Evolutionary conservation across 2,329 filamentous ascomycete genomes (phyloP), one percentile per base, ranked within the genome.

Genomic region (Colletotrichum sp.): DNA sequence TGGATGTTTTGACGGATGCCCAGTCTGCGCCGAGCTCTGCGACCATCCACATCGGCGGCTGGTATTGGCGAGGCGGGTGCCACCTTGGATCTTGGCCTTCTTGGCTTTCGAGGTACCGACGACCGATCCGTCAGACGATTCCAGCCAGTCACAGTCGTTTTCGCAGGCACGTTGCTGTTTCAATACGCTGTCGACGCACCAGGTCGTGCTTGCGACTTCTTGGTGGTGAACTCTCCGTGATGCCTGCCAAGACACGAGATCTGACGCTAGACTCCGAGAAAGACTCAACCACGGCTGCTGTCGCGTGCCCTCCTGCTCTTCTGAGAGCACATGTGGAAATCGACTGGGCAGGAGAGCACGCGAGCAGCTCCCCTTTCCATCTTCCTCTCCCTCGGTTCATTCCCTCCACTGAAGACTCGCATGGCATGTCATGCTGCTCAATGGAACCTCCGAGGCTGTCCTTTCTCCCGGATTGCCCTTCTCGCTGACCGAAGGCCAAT

Each of bases 1-100:
- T 72, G 72, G 72, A 75, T 63, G 62, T 59, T 44, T 72, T 72
- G 69, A 75, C 69, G 72, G 69, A 75, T 72, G 72, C 72, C 72
- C 72, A 75, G 72, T 71, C 67, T 74, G 66, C 71, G 71, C 66
- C 71, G 71, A 73, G 71, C 71, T 63, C n/a, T 44, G 44, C 71
- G 16, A 18, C 21, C 71, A 64, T 74, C 72, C 72, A 75, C 69
- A 67, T 52, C 60, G 18, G 7, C 49, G 24, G 52, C 72, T 52
- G 34, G 64, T 55, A 75, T 75, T 72, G 69, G 72, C 63, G 69
- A 72, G 32, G 21, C 13, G 62, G 36, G 72, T 72, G 72, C 34
- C 49, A 75, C 72, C 21, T 10, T 7, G 18, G 5, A 52, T 72
- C 72, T 75, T 75, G 72, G 69, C 72, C 68, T 60, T 75, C 72